Evolutionary conservation across 202 grass and related monocot genomes (phyloP), one percentile per base, ranked within the genome.

Genomic region (Miscanthus sacchariflorus): DNA sequence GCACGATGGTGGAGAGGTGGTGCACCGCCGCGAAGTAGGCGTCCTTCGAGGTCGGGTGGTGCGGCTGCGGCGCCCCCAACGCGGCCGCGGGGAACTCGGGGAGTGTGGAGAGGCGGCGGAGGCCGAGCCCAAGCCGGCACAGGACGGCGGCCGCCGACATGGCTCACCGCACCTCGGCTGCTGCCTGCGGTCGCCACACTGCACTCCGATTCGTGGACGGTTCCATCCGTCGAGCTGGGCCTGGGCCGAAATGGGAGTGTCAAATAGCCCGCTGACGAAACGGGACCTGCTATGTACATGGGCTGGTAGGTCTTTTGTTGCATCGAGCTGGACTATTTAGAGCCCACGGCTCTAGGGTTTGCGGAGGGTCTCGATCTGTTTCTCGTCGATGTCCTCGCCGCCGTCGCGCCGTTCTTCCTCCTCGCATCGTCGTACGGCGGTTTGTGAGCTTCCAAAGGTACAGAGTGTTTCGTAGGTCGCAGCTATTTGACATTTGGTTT

Each of bases 1-100:
- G 94, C 50, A 98, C 96, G 90, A 98, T 86, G 45, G 90, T 89
- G 56, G 96, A 86, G 74, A 98, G 88, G 87, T 95, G 93, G 79
- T 93, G 88, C 80, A 95, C 90, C 36, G 78, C 92, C 43, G 92
- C 88, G 82, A 95, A 98, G 88, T 98, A 95, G 58, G 96, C 96
- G 80, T 98, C 93, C 64, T 93, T 95, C 24, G 76, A 81, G 78
- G 83, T 92, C 6, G 92, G 87, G 76, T 90, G 91, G 14, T 72
- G 81, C 0, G 12, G 40, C 17, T 42, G 85, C 69, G 45, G 58
- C 9, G 13, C 74, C 15, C 18, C 36, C 36, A 4, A 3, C 9
- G 87, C 23, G 2, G 45, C 74, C 66, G 54, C 4, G 21, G 79
- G 27, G 33, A 46, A 61, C 25, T 81, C 68, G 5, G 82, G 88